A percentile compares a stretch with the other conserved stretches of the same genome.
Evolutionary conservation across 805 yeast genomes (phyloP).

Genomic region (Candida golubevii): DNA sequence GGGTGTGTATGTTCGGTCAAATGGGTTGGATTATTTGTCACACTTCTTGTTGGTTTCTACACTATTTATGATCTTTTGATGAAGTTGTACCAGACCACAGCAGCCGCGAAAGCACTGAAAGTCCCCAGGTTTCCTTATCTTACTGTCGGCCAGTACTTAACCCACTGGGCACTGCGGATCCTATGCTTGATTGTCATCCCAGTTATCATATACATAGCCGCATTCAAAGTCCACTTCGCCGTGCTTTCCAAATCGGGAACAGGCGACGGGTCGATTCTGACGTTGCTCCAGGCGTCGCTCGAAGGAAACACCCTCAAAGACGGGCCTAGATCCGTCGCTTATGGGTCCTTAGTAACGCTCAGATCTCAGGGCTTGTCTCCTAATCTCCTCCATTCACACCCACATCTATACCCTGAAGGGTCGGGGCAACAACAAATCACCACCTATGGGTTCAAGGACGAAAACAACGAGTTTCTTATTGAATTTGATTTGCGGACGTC

Average conservation of each 20-base stretch:
- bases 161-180: slow-evolving; percentile 74
- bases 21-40: slow-evolving; percentile 78
- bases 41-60: slow-evolving; percentile 57
- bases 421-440: slow-evolving; percentile 93
- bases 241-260: slow-evolving; percentile 79
- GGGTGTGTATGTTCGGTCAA: slow-evolving; percentile 84
- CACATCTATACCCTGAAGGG: slow-evolving; percentile 83
- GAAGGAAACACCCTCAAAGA: slow-evolving; percentile 58
- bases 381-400: slow-evolving; percentile 82
- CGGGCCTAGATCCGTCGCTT: slow-evolving; percentile 65
- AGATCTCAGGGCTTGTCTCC: slow-evolving; percentile 71
- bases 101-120: slow-evolving; percentile 1
- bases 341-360: slow-evolving; percentile 59
- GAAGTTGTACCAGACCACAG: slow-evolving; percentile 34
- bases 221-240: slow-evolving; percentile 78
- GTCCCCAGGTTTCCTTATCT: neutral
- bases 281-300: slow-evolving; percentile 85
- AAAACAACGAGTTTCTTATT: slow-evolving; percentile 17
- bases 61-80: slow-evolving; percentile 49
- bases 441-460: slow-evolving; percentile 78
- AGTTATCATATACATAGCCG: slow-evolving; percentile 56
- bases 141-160: slow-evolving; percentile 26
- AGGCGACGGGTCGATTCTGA: slow-evolving; percentile 88
- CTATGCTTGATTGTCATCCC: slow-evolving; percentile 69
- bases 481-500: slow-evolving; percentile 42